A percentile compares a stretch with the other conserved stretches of the same genome.
These are phyloP conservation scores for Pseudogymnoascus sp. DNA, from an alignment of 2,329 filamentous ascomycete species.

Conservation along the genomic window DNA sequence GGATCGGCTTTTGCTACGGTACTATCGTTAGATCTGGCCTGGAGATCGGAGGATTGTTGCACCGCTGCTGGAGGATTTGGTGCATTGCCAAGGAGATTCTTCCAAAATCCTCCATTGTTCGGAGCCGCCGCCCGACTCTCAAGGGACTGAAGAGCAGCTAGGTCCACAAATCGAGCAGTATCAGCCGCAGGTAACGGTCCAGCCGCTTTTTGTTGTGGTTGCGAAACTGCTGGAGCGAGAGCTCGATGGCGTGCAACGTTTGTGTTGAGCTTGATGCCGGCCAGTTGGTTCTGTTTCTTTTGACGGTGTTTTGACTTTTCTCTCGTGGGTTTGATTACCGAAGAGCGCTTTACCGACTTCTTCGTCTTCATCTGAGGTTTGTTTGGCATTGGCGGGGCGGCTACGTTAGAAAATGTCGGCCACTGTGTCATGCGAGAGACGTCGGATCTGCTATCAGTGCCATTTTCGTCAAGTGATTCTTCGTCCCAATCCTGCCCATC, in stretches of 20 bases:
- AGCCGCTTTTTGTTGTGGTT: constrained; percentile 17
- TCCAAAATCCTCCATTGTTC: constrained; percentile 24
- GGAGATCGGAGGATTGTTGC: neutral
- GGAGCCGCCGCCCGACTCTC: constrained; percentile 31
- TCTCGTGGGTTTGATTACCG: constrained; percentile 30
- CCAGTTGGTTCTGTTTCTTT: constrained; percentile 50
- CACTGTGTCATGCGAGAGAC: constrained; percentile 17
- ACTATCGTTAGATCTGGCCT: neutral
- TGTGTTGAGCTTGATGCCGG: constrained; percentile 61
- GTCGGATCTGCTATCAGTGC: constrained; percentile 12
- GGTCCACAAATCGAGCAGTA: constrained; percentile 36
- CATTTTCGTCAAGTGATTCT: constrained; percentile 17
- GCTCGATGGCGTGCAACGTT: constrained; percentile 47
- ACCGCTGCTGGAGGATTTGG: neutral
- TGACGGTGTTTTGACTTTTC: constrained; percentile 53
- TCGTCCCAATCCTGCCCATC: constrained; percentile 18
- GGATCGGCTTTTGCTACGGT: neutral
- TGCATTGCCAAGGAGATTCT: constrained; percentile 9
- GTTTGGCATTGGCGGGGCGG: constrained; percentile 15
- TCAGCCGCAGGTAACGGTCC: constrained; percentile 14
- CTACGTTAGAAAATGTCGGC: constrained; percentile 18
- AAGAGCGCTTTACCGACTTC: constrained; percentile 18
- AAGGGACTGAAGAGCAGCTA: constrained; percentile 50
- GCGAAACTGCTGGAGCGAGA: constrained; percentile 38
- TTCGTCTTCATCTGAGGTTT: constrained; percentile 16